Conservation (phyloP, 2,329 filamentous ascomycete genomes). For the Exophiala spinifera region DNA sequence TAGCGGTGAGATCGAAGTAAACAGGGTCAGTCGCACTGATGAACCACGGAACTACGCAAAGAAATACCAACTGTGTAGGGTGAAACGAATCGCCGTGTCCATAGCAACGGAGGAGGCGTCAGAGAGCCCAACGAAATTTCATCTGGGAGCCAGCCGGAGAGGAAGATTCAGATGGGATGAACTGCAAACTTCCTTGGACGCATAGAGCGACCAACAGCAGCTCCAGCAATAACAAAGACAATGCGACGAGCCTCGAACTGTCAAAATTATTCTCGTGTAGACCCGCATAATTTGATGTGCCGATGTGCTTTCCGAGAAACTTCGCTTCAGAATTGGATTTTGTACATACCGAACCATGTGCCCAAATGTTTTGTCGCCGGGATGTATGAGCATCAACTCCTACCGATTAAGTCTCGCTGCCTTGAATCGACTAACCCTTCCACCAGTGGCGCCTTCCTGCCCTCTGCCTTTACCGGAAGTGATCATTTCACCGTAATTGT, state of each 20-base stretch:
- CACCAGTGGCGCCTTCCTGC: conserved; percentile 49
- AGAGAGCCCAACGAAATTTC: conserved; percentile 36
- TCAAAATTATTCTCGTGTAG: neutral
- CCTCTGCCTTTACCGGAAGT: conserved; percentile 48
- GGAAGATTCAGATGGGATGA: conserved; percentile 23
- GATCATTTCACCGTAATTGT: conserved; percentile 58
- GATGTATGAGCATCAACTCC: neutral
- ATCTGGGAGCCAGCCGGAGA: conserved; percentile 32
- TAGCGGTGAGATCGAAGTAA: too few species aligned
- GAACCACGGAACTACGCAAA: neutral
- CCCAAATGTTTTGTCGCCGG: neutral
- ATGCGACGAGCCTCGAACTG: neutral
- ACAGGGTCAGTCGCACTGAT: neutral
- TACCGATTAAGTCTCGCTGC: conserved; percentile 41
- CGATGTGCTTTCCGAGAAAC: too few species aligned
- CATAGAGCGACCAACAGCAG: conserved; percentile 4
- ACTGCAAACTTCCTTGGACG: conserved; percentile 20
- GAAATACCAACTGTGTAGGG: conserved; percentile 32
- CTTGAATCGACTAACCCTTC: conserved; percentile 54
- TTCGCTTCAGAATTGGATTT: neutral
- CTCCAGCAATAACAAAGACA: conserved; percentile 8
- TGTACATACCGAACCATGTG: too few species aligned
- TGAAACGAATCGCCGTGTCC: conserved; percentile 39
- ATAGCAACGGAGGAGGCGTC: conserved; percentile 33
- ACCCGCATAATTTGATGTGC: too few species aligned